Conservation (phyloP, 768 basidiomycete genomes). For the Podaxis carcinomalis region DNA sequence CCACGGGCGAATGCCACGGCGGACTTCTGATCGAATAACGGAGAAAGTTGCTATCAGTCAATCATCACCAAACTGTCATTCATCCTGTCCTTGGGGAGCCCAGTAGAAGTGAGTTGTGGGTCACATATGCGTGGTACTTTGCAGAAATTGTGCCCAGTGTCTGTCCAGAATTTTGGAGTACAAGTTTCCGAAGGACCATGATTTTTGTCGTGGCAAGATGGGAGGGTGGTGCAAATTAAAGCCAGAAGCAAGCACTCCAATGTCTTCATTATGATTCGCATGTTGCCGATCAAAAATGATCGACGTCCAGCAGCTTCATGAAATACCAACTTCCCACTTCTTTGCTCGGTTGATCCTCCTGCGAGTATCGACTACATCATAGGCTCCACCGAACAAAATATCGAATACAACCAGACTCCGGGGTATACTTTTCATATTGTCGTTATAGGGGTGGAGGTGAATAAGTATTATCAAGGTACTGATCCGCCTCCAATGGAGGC, state of each 20-base stretch:
- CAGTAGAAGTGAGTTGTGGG: background rate
- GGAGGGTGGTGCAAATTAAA: background rate
- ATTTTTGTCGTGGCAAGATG: background rate
- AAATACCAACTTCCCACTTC: too few relatives aligned
- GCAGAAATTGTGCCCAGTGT: background rate
- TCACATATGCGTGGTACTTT: background rate
- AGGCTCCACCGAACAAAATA: background rate
- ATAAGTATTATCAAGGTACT: background rate
- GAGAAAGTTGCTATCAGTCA: slow-evolving; percentile 1
- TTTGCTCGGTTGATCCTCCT: background rate
- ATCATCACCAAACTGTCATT: background rate
- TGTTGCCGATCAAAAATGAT: background rate
- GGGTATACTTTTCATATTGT: background rate
- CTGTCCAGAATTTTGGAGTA: background rate
- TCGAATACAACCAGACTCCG: too few relatives aligned
- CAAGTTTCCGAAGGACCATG: background rate
- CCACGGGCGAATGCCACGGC: background rate
- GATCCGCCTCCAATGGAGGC: background rate
- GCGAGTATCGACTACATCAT: background rate
- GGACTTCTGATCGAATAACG: background rate
- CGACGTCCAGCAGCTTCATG: background rate
- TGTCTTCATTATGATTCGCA: background rate
- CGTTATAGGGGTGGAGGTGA: background rate
- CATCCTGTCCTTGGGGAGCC: background rate
- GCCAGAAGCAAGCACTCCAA: background rate